Conservation (phyloP, 2,329 filamentous ascomycete species). For the Apiospora kogelbergensis region DNA sequence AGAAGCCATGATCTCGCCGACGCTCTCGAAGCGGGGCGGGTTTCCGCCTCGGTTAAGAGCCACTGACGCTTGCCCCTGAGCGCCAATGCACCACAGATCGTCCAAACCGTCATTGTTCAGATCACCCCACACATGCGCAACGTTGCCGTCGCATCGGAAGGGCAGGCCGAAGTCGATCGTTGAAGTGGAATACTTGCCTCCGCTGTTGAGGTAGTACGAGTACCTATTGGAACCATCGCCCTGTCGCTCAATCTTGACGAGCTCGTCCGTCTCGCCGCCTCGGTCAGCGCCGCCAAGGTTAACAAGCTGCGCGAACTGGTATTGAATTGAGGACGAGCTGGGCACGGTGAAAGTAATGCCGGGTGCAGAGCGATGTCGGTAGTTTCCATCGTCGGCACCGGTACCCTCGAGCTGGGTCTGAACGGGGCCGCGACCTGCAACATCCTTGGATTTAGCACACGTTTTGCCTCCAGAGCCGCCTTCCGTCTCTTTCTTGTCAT, state of each 20-base stretch:
- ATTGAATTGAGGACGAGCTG: slow-evolving; percentile 1
- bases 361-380: background rate
- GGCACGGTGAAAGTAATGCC: background rate
- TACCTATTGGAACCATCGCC: slow-evolving; percentile 6
- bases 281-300: background rate
- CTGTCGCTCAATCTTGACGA: slow-evolving; percentile 6
- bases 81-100: slow-evolving; percentile 10
- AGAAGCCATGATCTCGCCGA: slow-evolving; percentile 6
- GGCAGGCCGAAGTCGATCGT: background rate
- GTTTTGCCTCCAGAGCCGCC: background rate
- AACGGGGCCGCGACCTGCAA: background rate
- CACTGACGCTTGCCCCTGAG: slow-evolving; percentile 7
- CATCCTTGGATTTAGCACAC: background rate
- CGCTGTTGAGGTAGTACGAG: background rate
- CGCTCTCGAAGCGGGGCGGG: slow-evolving; percentile 6
- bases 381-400: slow-evolving; percentile 1
- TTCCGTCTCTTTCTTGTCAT: background rate
- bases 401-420: slow-evolving; percentile 5
- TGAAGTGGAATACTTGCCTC: background rate
- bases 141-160: background rate
- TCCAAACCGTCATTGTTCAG: slow-evolving; percentile 9
- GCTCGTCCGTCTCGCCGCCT: slow-evolving; percentile 5
- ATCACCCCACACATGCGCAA: background rate
- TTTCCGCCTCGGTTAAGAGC: slow-evolving; percentile 8
- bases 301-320: slow-evolving; percentile 7